Evolutionary conservation across 257 asterid species (phyloP).

Genomic region (Solanum appendiculatum): DNA sequence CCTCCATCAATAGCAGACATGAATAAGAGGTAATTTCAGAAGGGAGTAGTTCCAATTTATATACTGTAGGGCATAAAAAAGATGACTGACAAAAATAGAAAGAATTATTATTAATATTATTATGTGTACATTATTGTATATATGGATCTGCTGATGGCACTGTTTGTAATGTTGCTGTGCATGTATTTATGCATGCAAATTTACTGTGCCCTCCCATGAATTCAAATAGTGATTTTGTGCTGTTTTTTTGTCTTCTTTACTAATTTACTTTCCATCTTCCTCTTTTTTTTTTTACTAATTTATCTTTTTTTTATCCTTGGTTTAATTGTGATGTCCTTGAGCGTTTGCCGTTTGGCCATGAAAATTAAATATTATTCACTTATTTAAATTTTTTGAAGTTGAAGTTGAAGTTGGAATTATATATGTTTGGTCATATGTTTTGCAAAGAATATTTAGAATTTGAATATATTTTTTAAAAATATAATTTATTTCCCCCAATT

Average conservation of each 20-base stretch:
- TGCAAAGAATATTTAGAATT: too few species aligned
- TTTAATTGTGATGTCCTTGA: background rate
- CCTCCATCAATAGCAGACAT: background rate
- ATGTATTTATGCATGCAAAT: slow-evolving; percentile 8
- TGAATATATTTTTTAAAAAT: background rate
- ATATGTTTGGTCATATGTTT: too few species aligned
- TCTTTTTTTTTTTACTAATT: background rate
- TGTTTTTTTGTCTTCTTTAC: background rate
- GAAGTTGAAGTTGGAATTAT: too few species aligned
- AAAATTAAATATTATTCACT: too few species aligned
- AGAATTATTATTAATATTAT: background rate
- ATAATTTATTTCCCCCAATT: background rate
- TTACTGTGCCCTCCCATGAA: background rate
- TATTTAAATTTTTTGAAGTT: too few species aligned
- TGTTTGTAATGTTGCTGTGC: background rate
- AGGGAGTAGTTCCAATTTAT: background rate
- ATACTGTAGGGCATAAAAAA: background rate
- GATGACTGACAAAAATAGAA: background rate
- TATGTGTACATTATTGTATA: background rate
- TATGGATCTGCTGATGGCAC: background rate
- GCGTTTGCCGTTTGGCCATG: too few species aligned
- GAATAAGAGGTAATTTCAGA: background rate
- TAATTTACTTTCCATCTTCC: background rate
- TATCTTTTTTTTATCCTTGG: background rate
- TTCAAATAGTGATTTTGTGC: background rate